Conservation (phyloP, 177 flowering plant genomes). For the Vitis hybrid region DNA sequence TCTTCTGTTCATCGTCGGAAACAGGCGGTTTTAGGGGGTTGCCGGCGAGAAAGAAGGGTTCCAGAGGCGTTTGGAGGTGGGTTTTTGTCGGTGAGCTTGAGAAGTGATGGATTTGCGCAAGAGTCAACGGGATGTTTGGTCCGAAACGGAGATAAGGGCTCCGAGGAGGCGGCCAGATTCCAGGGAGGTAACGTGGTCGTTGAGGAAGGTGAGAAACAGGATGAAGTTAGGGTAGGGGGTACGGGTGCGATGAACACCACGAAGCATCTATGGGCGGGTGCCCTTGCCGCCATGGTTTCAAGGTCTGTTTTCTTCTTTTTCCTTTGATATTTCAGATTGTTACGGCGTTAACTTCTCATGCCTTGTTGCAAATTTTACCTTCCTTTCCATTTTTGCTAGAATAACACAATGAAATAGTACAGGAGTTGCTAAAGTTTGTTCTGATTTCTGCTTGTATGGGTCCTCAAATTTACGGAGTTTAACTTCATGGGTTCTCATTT, state of each 20-base stretch:
- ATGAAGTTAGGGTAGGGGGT: constrained; percentile 22
- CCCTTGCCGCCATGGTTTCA: constrained; percentile 91
- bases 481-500: no score
- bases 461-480: no score
- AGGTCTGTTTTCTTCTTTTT: constrained; percentile 43
- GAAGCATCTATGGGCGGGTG: constrained; percentile 95
- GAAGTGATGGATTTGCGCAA: constrained; percentile 18
- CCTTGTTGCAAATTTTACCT: neutral
- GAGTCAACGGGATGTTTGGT: constrained; percentile 17
- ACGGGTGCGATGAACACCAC: constrained; percentile 64
- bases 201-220: constrained; percentile 22
- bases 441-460: no score
- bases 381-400: no score
- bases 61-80: neutral
- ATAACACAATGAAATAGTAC: no score
- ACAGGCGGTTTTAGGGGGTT: neutral
- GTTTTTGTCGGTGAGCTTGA: constrained; percentile 42
- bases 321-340: neutral
- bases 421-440: no score
- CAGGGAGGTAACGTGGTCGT: constrained; percentile 2
- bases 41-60: neutral
- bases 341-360: neutral
- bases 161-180: neutral
- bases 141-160: constrained; percentile 13
- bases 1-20: neutral